Evolutionary conservation across 495 filamentous ascomycete species (phyloP), one percentile per base, ranked within the genome.

Genomic region (Astrothelium subdiscretum): DNA sequence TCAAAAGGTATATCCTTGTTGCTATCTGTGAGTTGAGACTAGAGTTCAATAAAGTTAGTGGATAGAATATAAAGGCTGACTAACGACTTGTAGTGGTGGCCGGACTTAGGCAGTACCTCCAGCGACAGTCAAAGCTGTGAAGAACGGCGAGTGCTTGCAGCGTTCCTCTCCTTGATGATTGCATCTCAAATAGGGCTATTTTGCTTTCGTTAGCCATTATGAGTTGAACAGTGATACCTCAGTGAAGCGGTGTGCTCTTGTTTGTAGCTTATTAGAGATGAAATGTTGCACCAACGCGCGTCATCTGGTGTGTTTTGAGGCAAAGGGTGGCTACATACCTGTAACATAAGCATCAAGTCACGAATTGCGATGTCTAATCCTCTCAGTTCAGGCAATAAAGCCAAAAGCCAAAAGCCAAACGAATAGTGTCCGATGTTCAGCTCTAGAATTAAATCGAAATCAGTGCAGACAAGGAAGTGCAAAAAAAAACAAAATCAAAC

Each of bases 1-100:
- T 62, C 24, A 44, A 20, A 24, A 38, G 60, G 43, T 62, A 32
- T 44, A 15, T 35, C 40, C 48, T 62, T 35, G 51, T 54, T 61
- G 43, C 60, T 20, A 35, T 62, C 20, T 54, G 43, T 35, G 29
- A 29, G 51, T 35, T 57, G 27, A 38, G 22, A 43, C 32, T 26
- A 15, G 4, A 26, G 20, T 15, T 59, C 24, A 32, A 12, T 26
- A 31, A 22, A n/a, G 57, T 8, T 4, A n/a, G 2, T 35, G n/a
- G 22, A 15, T 59, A 12, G 31, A 42, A 20, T 32, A 8, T 20
- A 54, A 24, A 54, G 20, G 48, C 48, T 54, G 15, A 54, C 24
- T 54, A 8, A 27, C 24, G 15, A n/a, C 15, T 54, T 8, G 8
- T 15, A 61, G 59, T 61, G 32, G 59, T 38, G 24, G 8, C 31